Percentiles rank a stretch among this genome's conserved stretches.
Conservation (phyloP, 2,329 filamentous ascomycete genomes). For the Triangularia verruculosa region DNA sequence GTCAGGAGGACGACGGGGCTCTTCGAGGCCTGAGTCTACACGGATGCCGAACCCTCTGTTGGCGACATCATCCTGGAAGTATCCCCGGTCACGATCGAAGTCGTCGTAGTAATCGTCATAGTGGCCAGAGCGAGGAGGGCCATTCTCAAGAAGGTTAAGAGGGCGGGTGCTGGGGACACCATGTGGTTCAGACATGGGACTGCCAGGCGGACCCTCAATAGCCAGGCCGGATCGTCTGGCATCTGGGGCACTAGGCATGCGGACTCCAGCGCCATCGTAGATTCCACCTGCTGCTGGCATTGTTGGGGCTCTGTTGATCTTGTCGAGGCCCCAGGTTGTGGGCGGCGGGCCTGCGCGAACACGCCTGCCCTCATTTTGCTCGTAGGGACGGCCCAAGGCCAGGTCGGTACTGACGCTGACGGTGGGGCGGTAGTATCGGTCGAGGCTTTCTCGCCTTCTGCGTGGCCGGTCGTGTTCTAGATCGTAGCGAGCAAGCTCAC, state of each 20-base stretch:
- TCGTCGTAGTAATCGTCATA: constrained; percentile 51
- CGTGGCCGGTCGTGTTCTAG: constrained; percentile 49
- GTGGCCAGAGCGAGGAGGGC: constrained; percentile 41
- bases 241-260: constrained; percentile 44
- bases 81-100: constrained; percentile 40
- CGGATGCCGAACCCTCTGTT: constrained; percentile 53
- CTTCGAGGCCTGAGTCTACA: constrained; percentile 37
- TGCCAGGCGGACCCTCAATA: neutral
- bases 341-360: constrained; percentile 58
- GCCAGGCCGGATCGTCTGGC: constrained; percentile 32
- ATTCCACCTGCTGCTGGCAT: constrained; percentile 33
- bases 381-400: constrained; percentile 40
- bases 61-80: constrained; percentile 47
- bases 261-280: constrained; percentile 47
- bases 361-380: constrained; percentile 31
- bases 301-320: constrained; percentile 49
- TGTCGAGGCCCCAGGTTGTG: constrained; percentile 68
- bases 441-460: constrained; percentile 53
- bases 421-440: constrained; percentile 55
- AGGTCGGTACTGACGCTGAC: constrained; percentile 51
- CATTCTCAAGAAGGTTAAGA: constrained; percentile 51
- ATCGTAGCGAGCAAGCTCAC: constrained; percentile 60
- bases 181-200: neutral
- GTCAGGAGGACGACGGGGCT: constrained; percentile 32
- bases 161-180: constrained; percentile 35